Evolutionary conservation across 2,329 filamentous ascomycete species (phyloP), one percentile per base, ranked within the genome.

Genomic region (Intubia oerlemansii): DNA sequence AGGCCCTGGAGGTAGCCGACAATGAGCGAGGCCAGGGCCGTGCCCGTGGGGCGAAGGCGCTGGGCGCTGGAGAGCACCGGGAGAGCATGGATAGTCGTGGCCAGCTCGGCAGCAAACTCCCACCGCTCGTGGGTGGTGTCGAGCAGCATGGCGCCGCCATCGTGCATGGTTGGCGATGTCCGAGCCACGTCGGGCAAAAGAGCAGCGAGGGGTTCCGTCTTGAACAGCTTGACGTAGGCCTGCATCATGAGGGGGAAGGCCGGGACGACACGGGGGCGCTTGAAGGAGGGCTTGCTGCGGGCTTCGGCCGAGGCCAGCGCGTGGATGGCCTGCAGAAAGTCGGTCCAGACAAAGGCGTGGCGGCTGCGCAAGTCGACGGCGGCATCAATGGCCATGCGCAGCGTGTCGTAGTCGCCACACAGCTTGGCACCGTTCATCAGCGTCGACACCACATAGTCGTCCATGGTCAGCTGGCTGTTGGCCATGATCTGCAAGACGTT

Each of bases 341-440:
- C 62, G 36, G 59, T 59, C 32, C 55, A 50, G 34, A 65, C 50
- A 25, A 57, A 38, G 25, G 52, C 47, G 35, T 59, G 53, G 27
- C 63, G 51, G 12, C 64, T 48, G 9, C 55, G 45, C 5, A 54
- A 48, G 18, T 50, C 36, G 25, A 59, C 53, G 5, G 69, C 59
- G 24, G 63, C 54, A 5, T 57, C 45, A 28, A 73, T 54, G 25
- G 75, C 56, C 18, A 54, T 51, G 24, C 57, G 52, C 17, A 81
- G 54, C 16, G 58, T 57, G 4, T 54, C 46, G 5, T 58, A 52
- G 34, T 78, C 59, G 15, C 56, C 47, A 13, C 55, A 54, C 4
- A 45, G 43, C 38, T 80, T 79, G 29, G 77, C 74, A 18, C 74
- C 73, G 33, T 72, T 64, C 24, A 91, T 59, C 19, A 92, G 53